Base-by-base conservation (phyloP, 129 eudicot species). In the Pseudognaphalium luteoalbum region DNA sequence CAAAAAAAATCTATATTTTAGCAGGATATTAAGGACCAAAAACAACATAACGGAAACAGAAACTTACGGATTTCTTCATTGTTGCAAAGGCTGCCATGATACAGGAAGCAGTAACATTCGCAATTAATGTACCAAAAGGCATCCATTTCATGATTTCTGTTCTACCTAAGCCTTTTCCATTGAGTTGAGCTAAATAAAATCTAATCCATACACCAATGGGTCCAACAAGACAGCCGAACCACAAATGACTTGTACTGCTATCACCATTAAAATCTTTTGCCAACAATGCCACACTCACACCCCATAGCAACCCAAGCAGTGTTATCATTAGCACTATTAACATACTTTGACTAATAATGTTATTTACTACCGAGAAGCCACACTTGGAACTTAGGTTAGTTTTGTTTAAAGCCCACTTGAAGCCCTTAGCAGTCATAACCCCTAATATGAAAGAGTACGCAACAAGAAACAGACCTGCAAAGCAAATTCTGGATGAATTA, bases 121-220 rank as follows among this genome's bases (percentile, higher is more conserved):
- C 97, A 20, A 80, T 78, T 29, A 95, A 70, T 17, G 99, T 95
- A 47, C 99, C 99, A 16, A 91, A 89, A 32, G 99, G 99, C 67
- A 95, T 80, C 99, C 99, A 95, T 81, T 85, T 89, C 58, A 84
- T 34, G 21, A 10, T 28, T 21, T 86, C 85, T 42, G 54, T 44
- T 75, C 32, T 81, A 62, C 97, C 98, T 34, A 94, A 52, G 3
- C 99, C 99, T 39, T 89, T 83, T 35, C 96, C 99, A 72, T 91
- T 95, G 4, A 89, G 44, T 74, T 83, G 86, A 6, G 99, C 92
- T 61, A 95, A 84, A 85, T 72, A 87, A 89, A 96, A 95, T 68
- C 99, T 86, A 10, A 81, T 70, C 99, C 99, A 95, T 20, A 95
- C 99, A 70, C 99, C 99, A 19, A 87, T 59, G 0, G 99, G 97